Base-by-base conservation (phyloP, 2,329 filamentous ascomycete genomes). In the Scedosporium boydii region DNA sequence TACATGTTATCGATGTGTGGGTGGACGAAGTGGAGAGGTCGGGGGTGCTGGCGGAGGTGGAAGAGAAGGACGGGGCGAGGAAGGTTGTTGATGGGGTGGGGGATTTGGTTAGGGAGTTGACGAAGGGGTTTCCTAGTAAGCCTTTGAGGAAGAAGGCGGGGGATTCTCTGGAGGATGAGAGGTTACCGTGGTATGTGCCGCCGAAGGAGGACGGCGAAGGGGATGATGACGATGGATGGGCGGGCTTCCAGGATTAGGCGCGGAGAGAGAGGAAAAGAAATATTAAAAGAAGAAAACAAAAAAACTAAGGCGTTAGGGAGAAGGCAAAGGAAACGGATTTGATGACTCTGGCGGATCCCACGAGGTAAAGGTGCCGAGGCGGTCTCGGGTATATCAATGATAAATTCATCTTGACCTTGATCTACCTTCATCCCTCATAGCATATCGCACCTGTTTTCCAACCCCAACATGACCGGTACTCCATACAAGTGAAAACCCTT, bases 1-100 rank as follows among this genome's bases (percentile, higher is more conserved):
- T 96, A 73, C 95, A 99, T 75, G 83, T 93, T 14, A 75, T 96
- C 66, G 95, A 99, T 77, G 83, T 98, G 61, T 98, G 90, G 85
- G 83, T 96, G 7, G 95, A 98, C 73, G 93, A 97, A 80, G 75
- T 93, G 69, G 89, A 93, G 74, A 87, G 87, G 70, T 83, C 86
- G 41, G 83, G 86, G 61, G 78, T 83, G 42, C 67, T 86, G 23
- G 68, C 62, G 12, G 75, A 76, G 42, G 76, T 75, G 9, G 69
- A 70, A 5, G 70, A 69, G 10, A 70, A 69, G 10, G 73, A 72
- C 4, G 69, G 69, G 34, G 76, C 74, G 21, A 74, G 72, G 57
- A 75, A 76, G 48, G 84, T 88, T 46, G 68, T 88, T 26, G 76
- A 80, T 62, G 71, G 70, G 38, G 65, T 90, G 60, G 77, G 86